Conservation (phyloP, 768 basidiomycete genomes). For the Termitomyces sp. region DNA sequence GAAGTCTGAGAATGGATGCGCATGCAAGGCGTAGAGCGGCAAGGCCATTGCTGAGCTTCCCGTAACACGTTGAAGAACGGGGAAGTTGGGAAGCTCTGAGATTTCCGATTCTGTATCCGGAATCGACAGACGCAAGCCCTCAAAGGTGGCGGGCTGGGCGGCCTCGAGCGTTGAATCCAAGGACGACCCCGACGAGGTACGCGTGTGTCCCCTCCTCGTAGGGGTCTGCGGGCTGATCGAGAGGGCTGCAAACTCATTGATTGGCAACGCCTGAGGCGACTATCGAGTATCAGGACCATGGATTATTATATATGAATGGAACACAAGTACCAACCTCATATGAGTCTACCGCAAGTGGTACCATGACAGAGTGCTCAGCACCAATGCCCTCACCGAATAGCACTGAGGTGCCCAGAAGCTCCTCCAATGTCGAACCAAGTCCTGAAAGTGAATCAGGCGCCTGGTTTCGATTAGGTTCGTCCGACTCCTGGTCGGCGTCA, state of each 20-base stretch:
- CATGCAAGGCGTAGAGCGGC: conserved; percentile 12
- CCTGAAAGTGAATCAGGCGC: conserved; percentile 20
- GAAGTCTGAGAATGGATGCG: conserved; percentile 8
- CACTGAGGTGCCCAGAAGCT: conserved; percentile 17
- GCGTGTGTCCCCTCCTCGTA: conserved; percentile 30
- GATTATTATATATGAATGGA: conserved; percentile 5
- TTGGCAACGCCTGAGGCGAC: conserved; percentile 25
- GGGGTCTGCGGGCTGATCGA: conserved; percentile 52
- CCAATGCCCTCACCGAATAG: conserved; percentile 30
- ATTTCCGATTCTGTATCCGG: conserved; percentile 18
- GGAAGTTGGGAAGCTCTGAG: conserved; percentile 8
- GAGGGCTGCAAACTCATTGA: conserved; percentile 46
- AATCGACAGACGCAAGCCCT: conserved; percentile 30
- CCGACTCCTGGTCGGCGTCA: conserved; percentile 35
- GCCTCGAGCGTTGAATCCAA: conserved; percentile 54
- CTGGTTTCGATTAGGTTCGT: conserved; percentile 34
- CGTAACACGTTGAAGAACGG: conserved; percentile 1
- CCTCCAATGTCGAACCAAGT: conserved; percentile 11
- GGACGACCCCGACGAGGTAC: conserved; percentile 47
- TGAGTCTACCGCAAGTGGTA: conserved; percentile 23
- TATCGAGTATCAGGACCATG: conserved; percentile 9
- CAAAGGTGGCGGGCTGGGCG: conserved; percentile 26
- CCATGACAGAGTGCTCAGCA: conserved; percentile 30
- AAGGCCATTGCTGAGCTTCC: conserved; percentile 6
- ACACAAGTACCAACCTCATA: conserved; percentile 29